Percentiles rank a stretch among this genome's conserved stretches.
Evolutionary conservation across 495 filamentous ascomycete genomes (phyloP).

Genomic region (Aspergillus biplanus): DNA sequence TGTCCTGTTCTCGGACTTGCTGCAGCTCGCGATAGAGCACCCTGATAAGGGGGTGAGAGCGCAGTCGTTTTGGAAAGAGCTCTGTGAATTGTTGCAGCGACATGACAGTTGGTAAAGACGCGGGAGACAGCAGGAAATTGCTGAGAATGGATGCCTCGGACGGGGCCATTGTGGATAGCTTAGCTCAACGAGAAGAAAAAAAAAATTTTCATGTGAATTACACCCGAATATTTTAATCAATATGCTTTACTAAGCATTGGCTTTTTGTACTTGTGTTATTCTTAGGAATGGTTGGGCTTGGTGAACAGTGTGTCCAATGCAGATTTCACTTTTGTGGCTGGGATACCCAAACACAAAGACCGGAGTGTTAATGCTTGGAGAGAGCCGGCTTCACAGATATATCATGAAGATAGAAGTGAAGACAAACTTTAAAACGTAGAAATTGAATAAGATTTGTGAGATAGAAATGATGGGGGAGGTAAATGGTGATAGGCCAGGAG

Average conservation of each 20-base stretch:
- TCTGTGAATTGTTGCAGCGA: slow-evolving; percentile 74
- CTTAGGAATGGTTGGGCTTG: neutral
- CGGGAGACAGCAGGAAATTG: slow-evolving; percentile 77
- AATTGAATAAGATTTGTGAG: neutral
- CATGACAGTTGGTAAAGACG: slow-evolving; percentile 71
- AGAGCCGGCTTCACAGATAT: neutral
- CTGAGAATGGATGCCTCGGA: slow-evolving; percentile 72
- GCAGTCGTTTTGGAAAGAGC: slow-evolving; percentile 72
- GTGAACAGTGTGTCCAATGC: neutral
- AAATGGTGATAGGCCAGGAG: slow-evolving; percentile 5
- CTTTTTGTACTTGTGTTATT: slow-evolving; percentile 3
- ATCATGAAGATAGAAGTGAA: neutral
- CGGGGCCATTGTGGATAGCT: slow-evolving; percentile 60
- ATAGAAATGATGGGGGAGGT: neutral
- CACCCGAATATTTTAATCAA: neutral
- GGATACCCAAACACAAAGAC: slow-evolving; percentile 1
- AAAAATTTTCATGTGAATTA: neutral
- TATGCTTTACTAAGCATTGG: neutral
- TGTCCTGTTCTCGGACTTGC: slow-evolving; percentile 66
- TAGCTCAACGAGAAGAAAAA: neutral
- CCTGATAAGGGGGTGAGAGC: slow-evolving; percentile 70
- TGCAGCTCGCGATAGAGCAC: slow-evolving; percentile 81
- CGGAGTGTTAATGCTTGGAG: neutral
- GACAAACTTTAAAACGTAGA: neutral
- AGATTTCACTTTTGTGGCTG: neutral